These are phyloP conservation scores for Diversispora eburnea DNA, from an alignment of 192 early-diverging fungal species.

Conservation along the genomic window DNA sequence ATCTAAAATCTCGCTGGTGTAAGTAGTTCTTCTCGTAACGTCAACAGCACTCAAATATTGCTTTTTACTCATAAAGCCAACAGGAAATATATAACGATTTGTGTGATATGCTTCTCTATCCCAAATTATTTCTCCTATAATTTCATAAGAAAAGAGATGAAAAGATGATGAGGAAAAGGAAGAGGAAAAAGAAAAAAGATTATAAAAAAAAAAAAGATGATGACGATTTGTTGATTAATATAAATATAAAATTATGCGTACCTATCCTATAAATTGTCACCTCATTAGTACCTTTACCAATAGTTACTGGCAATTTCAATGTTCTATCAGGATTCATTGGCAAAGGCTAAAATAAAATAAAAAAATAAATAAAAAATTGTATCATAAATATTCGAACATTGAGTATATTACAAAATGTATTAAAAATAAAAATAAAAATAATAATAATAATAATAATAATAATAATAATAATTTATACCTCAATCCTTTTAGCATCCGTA, in stretches of 20 bases:
- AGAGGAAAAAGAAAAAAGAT: background rate
- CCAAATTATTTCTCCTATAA: constrained; percentile 49
- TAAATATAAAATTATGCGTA: background rate
- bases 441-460: too few relatives aligned
- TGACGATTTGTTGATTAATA: background rate
- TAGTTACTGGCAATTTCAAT: constrained; percentile 52
- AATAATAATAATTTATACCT: constrained; percentile 12
- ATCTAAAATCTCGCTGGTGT: constrained; percentile 66
- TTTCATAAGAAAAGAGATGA: too few relatives aligned
- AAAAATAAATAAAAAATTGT: background rate
- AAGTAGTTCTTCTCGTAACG: constrained; percentile 48
- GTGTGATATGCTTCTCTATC: constrained; percentile 63
- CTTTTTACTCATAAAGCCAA: constrained; percentile 64
- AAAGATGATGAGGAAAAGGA: too few relatives aligned
- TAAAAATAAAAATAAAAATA: too few relatives aligned
- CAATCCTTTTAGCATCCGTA: constrained; percentile 26
- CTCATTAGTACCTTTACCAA: constrained; percentile 60
- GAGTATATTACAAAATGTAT: background rate
- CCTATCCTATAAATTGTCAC: constrained; percentile 59
- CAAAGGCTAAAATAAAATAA: constrained; percentile 33
- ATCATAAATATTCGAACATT: background rate
- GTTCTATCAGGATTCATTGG: constrained; percentile 49
- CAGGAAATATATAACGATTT: constrained; percentile 65
- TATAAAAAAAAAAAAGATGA: background rate
- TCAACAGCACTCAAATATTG: constrained; percentile 56